These are phyloP conservation scores for Candida tibetensis DNA, from an alignment of 805 yeast genomes.

Conservation along the genomic window DNA sequence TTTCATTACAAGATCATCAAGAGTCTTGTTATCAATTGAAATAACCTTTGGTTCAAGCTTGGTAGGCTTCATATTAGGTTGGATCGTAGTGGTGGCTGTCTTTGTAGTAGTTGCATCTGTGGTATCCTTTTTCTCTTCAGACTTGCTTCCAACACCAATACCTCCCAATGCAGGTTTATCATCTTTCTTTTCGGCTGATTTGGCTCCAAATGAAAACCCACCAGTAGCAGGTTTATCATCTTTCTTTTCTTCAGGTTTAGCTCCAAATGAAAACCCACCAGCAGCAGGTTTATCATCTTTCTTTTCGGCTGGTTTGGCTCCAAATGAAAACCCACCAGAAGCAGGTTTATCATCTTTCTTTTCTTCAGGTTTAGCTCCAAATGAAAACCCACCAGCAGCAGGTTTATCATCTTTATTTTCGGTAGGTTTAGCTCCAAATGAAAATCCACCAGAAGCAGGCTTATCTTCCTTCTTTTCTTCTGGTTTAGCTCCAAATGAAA, in stretches of 20 bases:
- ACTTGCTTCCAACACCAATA: not conserved
- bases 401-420: conserved; percentile 13
- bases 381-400: conserved; percentile 13
- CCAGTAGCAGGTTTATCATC: conserved; percentile 6
- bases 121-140: conserved; percentile 12
- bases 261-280: not conserved
- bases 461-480: conserved; percentile 8
- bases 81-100: conserved; percentile 18
- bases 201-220: conserved; percentile 16
- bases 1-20: conserved; percentile 87
- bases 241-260: conserved; percentile 10
- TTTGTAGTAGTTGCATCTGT: conserved; percentile 23
- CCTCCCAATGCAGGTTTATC: not conserved
- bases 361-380: conserved; percentile 16
- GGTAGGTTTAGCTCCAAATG: conserved; percentile 15
- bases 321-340: conserved; percentile 14
- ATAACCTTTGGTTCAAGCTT: conserved; percentile 64
- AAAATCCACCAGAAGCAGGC: conserved; percentile 6
- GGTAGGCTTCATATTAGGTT: conserved; percentile 45
- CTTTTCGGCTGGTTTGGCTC: conserved; percentile 13
- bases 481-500: conserved; percentile 22
- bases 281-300: conserved; percentile 14
- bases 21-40: conserved; percentile 82
- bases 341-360: conserved; percentile 13
- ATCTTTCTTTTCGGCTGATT: conserved; percentile 8